These are phyloP conservation scores for Pseudogymnoascus pannorum DNA, from an alignment of 2,329 filamentous ascomycete species.

Conservation along the genomic window DNA sequence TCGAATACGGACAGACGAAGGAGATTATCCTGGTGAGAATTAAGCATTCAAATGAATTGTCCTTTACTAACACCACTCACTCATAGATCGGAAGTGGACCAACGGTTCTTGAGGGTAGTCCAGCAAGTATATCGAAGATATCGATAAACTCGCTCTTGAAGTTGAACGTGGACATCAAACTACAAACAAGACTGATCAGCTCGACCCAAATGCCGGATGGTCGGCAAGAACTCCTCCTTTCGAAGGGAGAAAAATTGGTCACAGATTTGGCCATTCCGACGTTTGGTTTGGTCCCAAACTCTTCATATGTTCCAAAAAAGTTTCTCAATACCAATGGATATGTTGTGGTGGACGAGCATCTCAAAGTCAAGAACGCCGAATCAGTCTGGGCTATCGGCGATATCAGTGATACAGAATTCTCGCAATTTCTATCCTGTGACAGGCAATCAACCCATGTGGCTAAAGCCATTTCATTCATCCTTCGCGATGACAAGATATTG, in stretches of 20 bases:
- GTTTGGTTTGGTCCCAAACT: slow-evolving; percentile 48
- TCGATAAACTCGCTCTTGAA: slow-evolving; percentile 39
- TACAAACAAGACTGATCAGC: slow-evolving; percentile 35
- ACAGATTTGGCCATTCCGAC: slow-evolving; percentile 52
- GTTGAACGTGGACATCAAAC: slow-evolving; percentile 44
- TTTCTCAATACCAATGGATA: slow-evolving; percentile 40
- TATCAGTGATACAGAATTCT: slow-evolving; percentile 19
- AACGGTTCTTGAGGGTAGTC: slow-evolving; percentile 20
- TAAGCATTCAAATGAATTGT: background rate
- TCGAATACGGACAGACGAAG: slow-evolving; percentile 24
- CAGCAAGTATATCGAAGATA: slow-evolving; percentile 19
- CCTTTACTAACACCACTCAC: background rate
- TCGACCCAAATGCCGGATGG: slow-evolving; percentile 34
- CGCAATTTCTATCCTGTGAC: slow-evolving; percentile 19
- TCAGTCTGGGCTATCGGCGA: slow-evolving; percentile 26
- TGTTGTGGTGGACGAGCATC: slow-evolving; percentile 44
- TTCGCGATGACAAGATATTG: slow-evolving; percentile 14
- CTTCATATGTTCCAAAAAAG: slow-evolving; percentile 41
- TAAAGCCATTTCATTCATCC: slow-evolving; percentile 20
- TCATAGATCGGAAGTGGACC: slow-evolving; percentile 28
- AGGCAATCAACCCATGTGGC: slow-evolving; percentile 21
- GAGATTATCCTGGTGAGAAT: slow-evolving; percentile 22
- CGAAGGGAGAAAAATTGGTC: slow-evolving; percentile 38
- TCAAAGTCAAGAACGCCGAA: slow-evolving; percentile 38
- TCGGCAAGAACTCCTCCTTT: slow-evolving; percentile 43